Base-by-base conservation (phyloP, 371 early-diverging fungal genomes). In the Fennellomyces sp. region DNA sequence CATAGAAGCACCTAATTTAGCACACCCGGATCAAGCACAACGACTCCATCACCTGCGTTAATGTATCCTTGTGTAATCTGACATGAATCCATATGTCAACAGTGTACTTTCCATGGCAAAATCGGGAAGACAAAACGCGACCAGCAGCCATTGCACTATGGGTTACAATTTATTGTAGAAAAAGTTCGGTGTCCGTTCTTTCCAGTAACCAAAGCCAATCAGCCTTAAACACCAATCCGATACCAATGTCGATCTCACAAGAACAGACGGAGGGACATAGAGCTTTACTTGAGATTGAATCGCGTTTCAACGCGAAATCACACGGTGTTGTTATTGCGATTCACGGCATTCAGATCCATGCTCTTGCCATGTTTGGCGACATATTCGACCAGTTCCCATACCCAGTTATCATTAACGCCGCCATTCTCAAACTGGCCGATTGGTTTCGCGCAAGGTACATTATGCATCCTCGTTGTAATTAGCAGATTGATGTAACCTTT, bases 321-420 rank as follows among this genome's bases (percentile, higher is more conserved):
- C 70, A 73, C 23, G 56, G 68, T 15, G 68, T 64, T 5, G 55
- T 70, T 13, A 51, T 70, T 4, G 66, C 63, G 27, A 70, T 75
- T 54, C 72, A 80, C 48, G 79, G 79, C 11, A 59, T 70, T 5
- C 85, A 83, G 49, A 73, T 85, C 17, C 74, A 77, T 31, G 82
- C 83, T 8, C 70, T 85, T 8, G 81, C 81, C 19, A 71, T 69
- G 12, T 85, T 80, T 42, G 68, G 77, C 13, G 69, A 68, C 25
- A 69, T 85, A 13, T 82, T 85, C 61, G 77, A 83, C 36, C 73
- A 78, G 21, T 81, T 76, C 55, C 81, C 86, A 0, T 72, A 76
- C 39, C 81, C 86, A 19, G 79, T 83, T 28, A 66, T 85, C 25
- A 77, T 85, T 56, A 85, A 80, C 48, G 77, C 84, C 39, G 84